These are phyloP conservation scores for Yarrowia yakushimensis DNA, from an alignment of 805 yeast genomes.

Conservation along the genomic window DNA sequence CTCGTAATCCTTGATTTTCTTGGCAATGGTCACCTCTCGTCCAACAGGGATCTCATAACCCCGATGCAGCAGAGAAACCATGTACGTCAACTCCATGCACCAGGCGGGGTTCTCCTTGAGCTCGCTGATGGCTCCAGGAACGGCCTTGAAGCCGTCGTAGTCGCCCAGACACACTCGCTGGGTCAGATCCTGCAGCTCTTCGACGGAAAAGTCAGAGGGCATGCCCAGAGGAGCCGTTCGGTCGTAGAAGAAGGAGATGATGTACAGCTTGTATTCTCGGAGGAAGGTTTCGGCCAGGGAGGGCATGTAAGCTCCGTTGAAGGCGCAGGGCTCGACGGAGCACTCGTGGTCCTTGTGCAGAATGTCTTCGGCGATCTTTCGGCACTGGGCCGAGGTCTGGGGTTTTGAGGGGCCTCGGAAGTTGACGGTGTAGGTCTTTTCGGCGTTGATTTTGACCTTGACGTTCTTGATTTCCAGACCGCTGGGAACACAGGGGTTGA, in stretches of 20 bases:
- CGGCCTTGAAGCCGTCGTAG: conserved; percentile 69
- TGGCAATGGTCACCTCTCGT: conserved; percentile 89
- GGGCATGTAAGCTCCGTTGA: conserved; percentile 97
- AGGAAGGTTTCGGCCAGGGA: conserved; percentile 76
- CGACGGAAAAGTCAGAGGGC: conserved; percentile 83
- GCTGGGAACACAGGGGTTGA: conserved; percentile 88
- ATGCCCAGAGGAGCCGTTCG: conserved; percentile 91
- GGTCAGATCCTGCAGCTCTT: conserved; percentile 79
- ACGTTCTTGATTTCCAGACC: conserved; percentile 58
- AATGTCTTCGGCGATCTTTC: conserved; percentile 74
- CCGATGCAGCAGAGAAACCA: conserved; percentile 84
- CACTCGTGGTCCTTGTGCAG: conserved; percentile 83
- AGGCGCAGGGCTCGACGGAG: conserved; percentile 77
- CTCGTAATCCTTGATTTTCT: conserved; percentile 83
- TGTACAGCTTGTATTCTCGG: conserved; percentile 68
- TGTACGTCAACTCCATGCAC: conserved; percentile 90
- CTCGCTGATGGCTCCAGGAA: conserved; percentile 62
- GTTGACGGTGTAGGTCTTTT: conserved; percentile 47
- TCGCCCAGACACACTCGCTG: conserved; percentile 81
- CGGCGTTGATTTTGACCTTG: conserved; percentile 53
- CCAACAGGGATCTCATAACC: conserved; percentile 92
- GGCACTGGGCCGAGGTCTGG: conserved; percentile 75
- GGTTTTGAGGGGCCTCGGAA: conserved; percentile 62
- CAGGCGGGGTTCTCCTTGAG: conserved; percentile 81
- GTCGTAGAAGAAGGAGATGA: conserved; percentile 94